Conservation (phyloP, 257 asterid genomes). For the Cruciata laevipes region DNA sequence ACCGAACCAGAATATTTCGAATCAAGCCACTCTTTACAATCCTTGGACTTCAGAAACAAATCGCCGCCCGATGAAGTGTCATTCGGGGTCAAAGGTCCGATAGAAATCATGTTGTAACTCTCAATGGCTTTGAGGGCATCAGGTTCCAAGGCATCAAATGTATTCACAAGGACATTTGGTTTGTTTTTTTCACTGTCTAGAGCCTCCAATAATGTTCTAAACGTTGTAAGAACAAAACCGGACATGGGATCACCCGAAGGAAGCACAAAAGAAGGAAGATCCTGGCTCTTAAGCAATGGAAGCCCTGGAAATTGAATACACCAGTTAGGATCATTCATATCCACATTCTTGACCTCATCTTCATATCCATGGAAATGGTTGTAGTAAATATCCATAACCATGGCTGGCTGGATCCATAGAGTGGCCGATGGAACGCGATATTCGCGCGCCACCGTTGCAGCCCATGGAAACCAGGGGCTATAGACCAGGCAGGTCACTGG, state of each 20-base stretch:
- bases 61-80: conserved; percentile 16
- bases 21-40: conserved; percentile 22
- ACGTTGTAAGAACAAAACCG: neutral
- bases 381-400: conserved; percentile 23
- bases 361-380: conserved; percentile 27
- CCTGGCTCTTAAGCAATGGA: conserved; percentile 17
- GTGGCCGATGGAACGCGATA: conserved; percentile 27
- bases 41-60: conserved; percentile 14
- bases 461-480: conserved; percentile 29
- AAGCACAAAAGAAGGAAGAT: conserved; percentile 35
- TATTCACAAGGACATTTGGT: conserved; percentile 24
- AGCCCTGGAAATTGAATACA: conserved; percentile 27
- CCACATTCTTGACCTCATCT: conserved; percentile 19
- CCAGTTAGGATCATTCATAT: conserved; percentile 11
- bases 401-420: conserved; percentile 39
- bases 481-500: conserved; percentile 26
- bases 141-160: conserved; percentile 25
- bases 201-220: conserved; percentile 23
- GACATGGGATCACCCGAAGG: conserved; percentile 8
- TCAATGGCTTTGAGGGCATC: conserved; percentile 22
- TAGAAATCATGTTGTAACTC: conserved; percentile 19
- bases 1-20: conserved; percentile 21
- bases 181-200: conserved; percentile 18
- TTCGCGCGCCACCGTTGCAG: conserved; percentile 27
- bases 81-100: conserved; percentile 36